Conservation (phyloP, 257 asterid genomes). For the Jasminum sambac region DNA sequence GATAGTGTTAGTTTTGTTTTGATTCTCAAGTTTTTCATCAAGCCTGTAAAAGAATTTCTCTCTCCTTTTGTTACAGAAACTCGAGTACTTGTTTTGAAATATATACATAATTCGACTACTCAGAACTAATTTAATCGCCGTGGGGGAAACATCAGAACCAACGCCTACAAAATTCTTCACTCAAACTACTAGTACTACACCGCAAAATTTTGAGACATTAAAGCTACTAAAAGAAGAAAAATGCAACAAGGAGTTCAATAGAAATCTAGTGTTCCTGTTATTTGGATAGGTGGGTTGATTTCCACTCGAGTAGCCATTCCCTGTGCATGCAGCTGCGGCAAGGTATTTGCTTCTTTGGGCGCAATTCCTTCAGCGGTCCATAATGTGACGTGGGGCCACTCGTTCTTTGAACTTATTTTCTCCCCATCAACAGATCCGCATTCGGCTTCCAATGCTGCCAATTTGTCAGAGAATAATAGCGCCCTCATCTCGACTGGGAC, state of each 20-base stretch:
- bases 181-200: not conserved
- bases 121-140: too few species aligned
- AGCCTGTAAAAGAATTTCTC: too few species aligned
- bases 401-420: slow-evolving; percentile 62
- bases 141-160: not conserved
- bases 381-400: slow-evolving; percentile 87
- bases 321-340: slow-evolving; percentile 56
- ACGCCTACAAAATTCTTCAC: slow-evolving; percentile 38
- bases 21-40: too few species aligned
- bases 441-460: slow-evolving; percentile 78
- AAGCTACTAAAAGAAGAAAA: not conserved
- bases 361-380: slow-evolving; percentile 73
- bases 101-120: too few species aligned
- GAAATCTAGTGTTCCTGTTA: slow-evolving; percentile 69
- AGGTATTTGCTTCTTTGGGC: slow-evolving; percentile 73
- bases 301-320: slow-evolving; percentile 79
- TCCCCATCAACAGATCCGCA: slow-evolving; percentile 77
- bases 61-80: too few species aligned
- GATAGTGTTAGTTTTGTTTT: too few species aligned
- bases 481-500: slow-evolving; percentile 63
- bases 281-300: slow-evolving; percentile 66
- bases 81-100: too few species aligned
- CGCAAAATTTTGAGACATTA: slow-evolving; percentile 11
- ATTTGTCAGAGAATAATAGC: slow-evolving; percentile 57
- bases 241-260: slow-evolving; percentile 31